These are phyloP conservation scores for Pichia membranifaciens DNA, from an alignment of 805 yeast genomes.

Conservation along the genomic window DNA sequence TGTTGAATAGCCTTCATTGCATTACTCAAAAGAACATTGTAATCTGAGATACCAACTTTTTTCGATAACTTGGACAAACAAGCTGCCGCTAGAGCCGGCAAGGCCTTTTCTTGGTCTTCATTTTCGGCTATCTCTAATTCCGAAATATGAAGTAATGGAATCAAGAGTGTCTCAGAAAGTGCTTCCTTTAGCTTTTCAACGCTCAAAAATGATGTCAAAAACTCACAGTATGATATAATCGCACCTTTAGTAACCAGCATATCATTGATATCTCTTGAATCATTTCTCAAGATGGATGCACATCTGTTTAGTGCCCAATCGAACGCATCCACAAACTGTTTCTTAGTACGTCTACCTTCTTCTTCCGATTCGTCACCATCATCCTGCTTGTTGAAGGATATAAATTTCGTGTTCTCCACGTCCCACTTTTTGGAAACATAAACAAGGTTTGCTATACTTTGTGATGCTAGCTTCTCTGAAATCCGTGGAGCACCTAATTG, in stretches of 20 bases:
- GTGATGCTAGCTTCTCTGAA: constrained; percentile 54
- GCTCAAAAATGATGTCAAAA: constrained; percentile 45
- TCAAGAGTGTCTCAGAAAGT: constrained; percentile 31
- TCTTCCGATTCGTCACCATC: neutral
- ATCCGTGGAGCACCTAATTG: constrained; percentile 79
- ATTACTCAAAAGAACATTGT: constrained; percentile 51
- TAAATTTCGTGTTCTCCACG: constrained; percentile 34
- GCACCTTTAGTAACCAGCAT: constrained; percentile 58
- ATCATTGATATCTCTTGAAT: constrained; percentile 45
- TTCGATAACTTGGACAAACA: constrained; percentile 61
- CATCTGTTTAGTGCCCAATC: constrained; percentile 62
- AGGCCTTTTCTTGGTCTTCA: constrained; percentile 46
- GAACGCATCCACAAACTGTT: constrained; percentile 34
- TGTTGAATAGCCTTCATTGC: constrained; percentile 56
- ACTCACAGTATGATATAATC: constrained; percentile 64
- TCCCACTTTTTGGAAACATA: constrained; percentile 60
- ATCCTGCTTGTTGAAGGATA: constrained; percentile 15
- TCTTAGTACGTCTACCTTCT: constrained; percentile 18
- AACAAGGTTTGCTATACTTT: constrained; percentile 62
- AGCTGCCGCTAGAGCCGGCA: constrained; percentile 44
- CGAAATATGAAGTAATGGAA: constrained; percentile 30
- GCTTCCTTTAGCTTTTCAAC: constrained; percentile 36
- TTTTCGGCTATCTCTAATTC: constrained; percentile 30
- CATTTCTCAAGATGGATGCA: constrained; percentile 60
- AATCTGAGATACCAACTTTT: constrained; percentile 67